Evolutionary conservation across 2,329 filamentous ascomycete genomes (phyloP), one percentile per base, ranked within the genome.

Genomic region (Calonectria leucothoes): DNA sequence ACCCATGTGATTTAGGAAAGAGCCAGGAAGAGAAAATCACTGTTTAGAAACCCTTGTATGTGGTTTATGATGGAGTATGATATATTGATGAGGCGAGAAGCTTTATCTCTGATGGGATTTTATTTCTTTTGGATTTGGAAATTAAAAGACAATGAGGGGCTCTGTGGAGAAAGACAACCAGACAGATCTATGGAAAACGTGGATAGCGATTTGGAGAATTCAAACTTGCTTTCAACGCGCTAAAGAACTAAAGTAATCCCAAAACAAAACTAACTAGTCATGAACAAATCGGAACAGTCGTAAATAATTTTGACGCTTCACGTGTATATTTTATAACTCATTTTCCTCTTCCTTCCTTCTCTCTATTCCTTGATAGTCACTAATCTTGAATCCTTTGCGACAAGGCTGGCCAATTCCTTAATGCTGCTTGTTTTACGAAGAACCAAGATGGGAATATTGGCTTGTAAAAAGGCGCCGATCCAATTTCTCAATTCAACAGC

Each of bases 401-500:
- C 74, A 69, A 79, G 71, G 48, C 65, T 66, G 29, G 69, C 73
- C 61, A 79, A 66, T 59, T 78, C 74, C 27, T 74, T 70, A 49
- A 80, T 79, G 69, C 78, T 80, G 61, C 72, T 74, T 11, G 78
- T 75, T 33, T 73, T 75, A 39, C 78, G 71, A 69, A 80, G 70
- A 35, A 76, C 72, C 39, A 80, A 33, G 31, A 80, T 71, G 29
- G 76, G 74, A n/a, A 80, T 57, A 55, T 78, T 77, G 20, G 74
- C 78, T 45, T 79, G 75, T 15, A 80, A 71, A 49, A 75, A 76
- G 64, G 75, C 69, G 7, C 71, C 76, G 23, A 81, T 78, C 79
- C 80, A 81, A 42, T 82, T 83, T 51, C 80, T 74, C 35, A 83
- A 66, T 75, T 83, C 82, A 3, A 82, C 78, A 0, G 79, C 82